Evolutionary conservation across 257 asterid species (phyloP).

Genomic region (Solanum acaule): DNA sequence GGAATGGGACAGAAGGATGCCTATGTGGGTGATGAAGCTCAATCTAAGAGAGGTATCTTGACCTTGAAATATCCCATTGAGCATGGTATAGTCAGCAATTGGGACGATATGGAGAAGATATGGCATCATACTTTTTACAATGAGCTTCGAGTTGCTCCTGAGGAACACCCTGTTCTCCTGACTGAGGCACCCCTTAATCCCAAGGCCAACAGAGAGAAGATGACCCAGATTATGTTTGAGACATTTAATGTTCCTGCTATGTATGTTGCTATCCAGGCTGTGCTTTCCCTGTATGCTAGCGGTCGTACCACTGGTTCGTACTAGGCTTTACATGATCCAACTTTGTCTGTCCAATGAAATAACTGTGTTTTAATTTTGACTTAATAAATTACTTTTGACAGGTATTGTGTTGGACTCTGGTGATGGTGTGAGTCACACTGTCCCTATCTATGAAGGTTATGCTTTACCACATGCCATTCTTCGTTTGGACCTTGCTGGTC

Average conservation of each 20-base stretch:
- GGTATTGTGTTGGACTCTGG: constrained; percentile 51
- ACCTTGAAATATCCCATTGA: constrained; percentile 41
- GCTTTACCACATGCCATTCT: constrained; percentile 44
- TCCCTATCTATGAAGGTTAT: constrained; percentile 42
- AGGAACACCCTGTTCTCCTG: constrained; percentile 41
- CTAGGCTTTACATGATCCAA: not conserved
- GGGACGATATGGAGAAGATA: constrained; percentile 48
- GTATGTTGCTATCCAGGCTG: constrained; percentile 48
- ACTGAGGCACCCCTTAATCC: constrained; percentile 52
- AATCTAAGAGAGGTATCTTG: constrained; percentile 43
- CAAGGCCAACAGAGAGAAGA: constrained; percentile 44
- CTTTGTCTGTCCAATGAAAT: not conserved
- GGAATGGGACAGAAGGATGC: constrained; percentile 53
- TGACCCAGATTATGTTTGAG: constrained; percentile 48
- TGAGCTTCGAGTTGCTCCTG: constrained; percentile 47
- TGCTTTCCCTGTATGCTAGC: constrained; percentile 45
- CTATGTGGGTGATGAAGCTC: constrained; percentile 43
- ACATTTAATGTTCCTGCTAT: constrained; percentile 40
- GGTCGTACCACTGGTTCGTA: constrained; percentile 45
- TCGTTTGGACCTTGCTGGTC: constrained; percentile 44
- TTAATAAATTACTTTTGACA: not conserved
- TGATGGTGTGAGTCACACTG: constrained; percentile 45
- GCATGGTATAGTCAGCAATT: constrained; percentile 41
- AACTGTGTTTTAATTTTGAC: not conserved
- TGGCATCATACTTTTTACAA: constrained; percentile 52